Evolutionary conservation across 768 basidiomycete genomes (phyloP).

Genomic region (Mycena rebaudengoi): DNA sequence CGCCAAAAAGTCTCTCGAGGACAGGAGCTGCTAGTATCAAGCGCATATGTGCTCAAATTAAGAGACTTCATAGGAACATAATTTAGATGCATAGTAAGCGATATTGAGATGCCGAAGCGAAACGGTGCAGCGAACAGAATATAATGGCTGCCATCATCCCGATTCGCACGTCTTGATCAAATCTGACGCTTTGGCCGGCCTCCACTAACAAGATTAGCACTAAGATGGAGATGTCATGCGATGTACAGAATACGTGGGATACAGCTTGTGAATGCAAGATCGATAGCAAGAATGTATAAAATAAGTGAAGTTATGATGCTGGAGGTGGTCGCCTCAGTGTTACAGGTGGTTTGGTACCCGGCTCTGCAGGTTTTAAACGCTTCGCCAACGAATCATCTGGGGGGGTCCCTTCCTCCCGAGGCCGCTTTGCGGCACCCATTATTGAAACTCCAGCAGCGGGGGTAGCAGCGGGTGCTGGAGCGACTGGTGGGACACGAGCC

Average conservation of each 20-base stretch:
- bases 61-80: no score
- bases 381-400: slow-evolving; percentile 71
- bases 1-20: no score
- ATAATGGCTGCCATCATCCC: no score
- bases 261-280: slow-evolving; percentile 9
- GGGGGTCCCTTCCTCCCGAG: slow-evolving; percentile 62
- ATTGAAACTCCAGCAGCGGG: slow-evolving; percentile 58
- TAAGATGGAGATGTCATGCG: neutral
- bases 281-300: neutral
- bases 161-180: no score
- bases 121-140: no score
- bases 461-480: slow-evolving; percentile 35
- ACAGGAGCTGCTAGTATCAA: no score
- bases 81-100: no score
- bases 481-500: slow-evolving; percentile 20
- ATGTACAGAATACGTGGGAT: slow-evolving; percentile 12
- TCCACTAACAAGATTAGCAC: neutral
- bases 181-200: no score
- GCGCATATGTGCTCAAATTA: no score
- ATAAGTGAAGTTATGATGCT: slow-evolving; percentile 13
- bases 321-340: slow-evolving; percentile 40
- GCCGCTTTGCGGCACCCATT: slow-evolving; percentile 74
- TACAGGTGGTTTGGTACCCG: slow-evolving; percentile 39
- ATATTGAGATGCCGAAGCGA: no score
- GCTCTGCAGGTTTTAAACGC: slow-evolving; percentile 66